Conservation (phyloP, 106 monocot genomes). For the Platanthera zijinensis region DNA sequence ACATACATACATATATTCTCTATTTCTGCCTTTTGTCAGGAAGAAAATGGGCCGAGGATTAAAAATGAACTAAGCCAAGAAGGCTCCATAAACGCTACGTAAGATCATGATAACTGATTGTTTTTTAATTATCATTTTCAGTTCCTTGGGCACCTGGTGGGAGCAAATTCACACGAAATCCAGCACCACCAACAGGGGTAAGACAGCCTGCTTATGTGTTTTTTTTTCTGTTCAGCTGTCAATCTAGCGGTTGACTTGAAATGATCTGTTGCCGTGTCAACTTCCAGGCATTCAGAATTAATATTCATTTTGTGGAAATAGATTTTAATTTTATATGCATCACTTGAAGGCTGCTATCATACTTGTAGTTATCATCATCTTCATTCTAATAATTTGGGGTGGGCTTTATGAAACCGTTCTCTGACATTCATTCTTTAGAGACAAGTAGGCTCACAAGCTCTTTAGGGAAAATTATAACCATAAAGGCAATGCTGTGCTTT, state of each 20-base stretch:
- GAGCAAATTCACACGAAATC: constrained; percentile 81
- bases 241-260: neutral
- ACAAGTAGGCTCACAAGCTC: too few species aligned
- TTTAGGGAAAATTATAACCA: too few species aligned
- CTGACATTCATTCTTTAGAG: too few species aligned
- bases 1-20: too few species aligned
- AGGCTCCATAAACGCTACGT: neutral
- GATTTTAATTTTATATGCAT: neutral
- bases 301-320: neutral
- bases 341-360: too few species aligned
- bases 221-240: neutral
- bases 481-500: too few species aligned
- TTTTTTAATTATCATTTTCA: constrained; percentile 26
- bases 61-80: neutral
- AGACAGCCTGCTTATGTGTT: constrained; percentile 14
- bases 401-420: too few species aligned
- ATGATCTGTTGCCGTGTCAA: neutral
- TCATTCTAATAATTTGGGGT: too few species aligned
- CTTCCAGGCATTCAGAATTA: neutral
- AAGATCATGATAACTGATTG: neutral
- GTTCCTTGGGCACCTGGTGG: constrained; percentile 99
- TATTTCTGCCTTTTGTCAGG: neutral
- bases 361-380: too few species aligned
- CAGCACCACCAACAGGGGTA: constrained; percentile 80
- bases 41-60: neutral